Conservation (phyloP, 805 yeast genomes). For the Sugiyamaella chiloensis region DNA sequence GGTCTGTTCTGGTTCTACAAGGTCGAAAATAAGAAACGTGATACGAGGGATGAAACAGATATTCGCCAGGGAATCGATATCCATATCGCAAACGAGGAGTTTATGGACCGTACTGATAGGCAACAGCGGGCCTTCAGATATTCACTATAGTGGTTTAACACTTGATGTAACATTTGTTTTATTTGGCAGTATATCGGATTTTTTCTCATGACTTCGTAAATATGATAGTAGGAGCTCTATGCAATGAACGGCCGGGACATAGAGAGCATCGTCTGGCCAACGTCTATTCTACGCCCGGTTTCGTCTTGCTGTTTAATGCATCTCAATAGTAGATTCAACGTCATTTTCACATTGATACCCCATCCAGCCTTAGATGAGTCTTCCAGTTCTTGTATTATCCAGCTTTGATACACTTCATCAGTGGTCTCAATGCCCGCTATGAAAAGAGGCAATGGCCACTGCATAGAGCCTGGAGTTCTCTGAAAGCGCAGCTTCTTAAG, state of each 20-base stretch:
- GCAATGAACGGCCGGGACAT: not conserved
- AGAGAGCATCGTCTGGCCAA: not conserved
- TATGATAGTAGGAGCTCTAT: not conserved
- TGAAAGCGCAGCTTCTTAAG: not conserved
- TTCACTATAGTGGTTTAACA: not conserved
- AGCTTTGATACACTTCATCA: not conserved
- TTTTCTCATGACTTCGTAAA: too few species aligned
- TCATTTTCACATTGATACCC: not conserved
- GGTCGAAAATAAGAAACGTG: conserved; percentile 4
- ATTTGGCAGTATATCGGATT: too few species aligned
- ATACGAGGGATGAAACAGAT: not conserved
- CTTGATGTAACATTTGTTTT: too few species aligned
- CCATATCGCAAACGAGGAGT: not conserved
- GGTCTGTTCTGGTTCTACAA: not conserved
- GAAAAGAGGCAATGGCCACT: not conserved
- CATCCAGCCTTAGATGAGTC: not conserved
- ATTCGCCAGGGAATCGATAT: not conserved
- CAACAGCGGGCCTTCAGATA: not conserved
- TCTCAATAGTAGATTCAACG: not conserved
- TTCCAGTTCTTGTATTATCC: not conserved
- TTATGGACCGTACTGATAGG: not conserved
- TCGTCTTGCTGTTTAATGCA: not conserved
- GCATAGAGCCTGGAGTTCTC: not conserved
- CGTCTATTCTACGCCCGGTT: not conserved
- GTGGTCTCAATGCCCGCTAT: not conserved